phyloP scores from a whole-genome alignment of 202 grass and related monocot species.

The Bolboschoenoplectus hybrid region DNA sequence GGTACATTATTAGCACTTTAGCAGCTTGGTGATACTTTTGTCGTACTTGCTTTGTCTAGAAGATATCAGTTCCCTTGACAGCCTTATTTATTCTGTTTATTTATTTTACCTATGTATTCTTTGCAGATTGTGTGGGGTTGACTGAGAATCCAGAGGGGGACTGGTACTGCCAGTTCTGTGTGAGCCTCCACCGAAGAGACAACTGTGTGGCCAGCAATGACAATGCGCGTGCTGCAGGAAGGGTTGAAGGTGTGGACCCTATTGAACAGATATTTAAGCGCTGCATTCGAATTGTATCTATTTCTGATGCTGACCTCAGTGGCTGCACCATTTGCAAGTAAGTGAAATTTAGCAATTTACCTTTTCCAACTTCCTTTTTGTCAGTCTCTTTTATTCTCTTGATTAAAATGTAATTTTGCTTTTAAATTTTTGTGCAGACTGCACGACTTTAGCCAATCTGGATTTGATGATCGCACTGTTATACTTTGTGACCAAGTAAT shows the following conservation, averaged over 20 bases:
- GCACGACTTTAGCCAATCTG: conserved; percentile 86
- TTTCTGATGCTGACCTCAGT: conserved; percentile 68
- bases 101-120: conserved; percentile 34
- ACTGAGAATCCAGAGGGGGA: conserved; percentile 52
- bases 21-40: neutral
- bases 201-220: conserved; percentile 68
- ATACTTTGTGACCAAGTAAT: conserved; percentile 96
- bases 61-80: neutral
- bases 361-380: neutral
- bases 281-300: conserved; percentile 82
- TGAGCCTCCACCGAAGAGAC: conserved; percentile 77
- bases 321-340: conserved; percentile 91
- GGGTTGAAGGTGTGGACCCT: conserved; percentile 87
- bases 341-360: conserved; percentile 43
- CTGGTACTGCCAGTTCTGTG: conserved; percentile 93
- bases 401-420: neutral
- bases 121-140: conserved; percentile 75
- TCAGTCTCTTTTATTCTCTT: neutral
- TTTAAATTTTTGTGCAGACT: conserved; percentile 63
- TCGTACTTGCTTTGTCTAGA: neutral
- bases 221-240: conserved; percentile 80
- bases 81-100: conserved; percentile 17
- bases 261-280: conserved; percentile 96
- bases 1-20: neutral
- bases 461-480: conserved; percentile 95